phyloP scores from a whole-genome alignment of 192 early-diverging fungal genomes.

The Chytriomyces confervae region DNA sequence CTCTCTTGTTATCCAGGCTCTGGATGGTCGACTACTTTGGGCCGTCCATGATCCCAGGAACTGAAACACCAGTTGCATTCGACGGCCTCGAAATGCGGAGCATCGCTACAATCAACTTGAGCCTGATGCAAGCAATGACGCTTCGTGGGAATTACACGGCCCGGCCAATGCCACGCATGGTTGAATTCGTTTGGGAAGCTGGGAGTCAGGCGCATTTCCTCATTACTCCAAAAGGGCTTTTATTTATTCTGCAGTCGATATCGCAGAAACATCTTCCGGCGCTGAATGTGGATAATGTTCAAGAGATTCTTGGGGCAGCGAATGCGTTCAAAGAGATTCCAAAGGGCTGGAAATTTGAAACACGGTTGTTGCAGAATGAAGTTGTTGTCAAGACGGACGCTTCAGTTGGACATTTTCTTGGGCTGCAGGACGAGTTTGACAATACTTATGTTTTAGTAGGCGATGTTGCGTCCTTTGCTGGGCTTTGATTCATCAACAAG shows the following conservation, averaged over 20 bases:
- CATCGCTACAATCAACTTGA: background rate
- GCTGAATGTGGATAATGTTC: background rate
- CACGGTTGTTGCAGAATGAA: background rate
- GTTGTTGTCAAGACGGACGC: background rate
- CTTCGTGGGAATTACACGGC: background rate
- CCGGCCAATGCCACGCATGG: background rate
- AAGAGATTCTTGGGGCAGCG: background rate
- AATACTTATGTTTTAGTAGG: background rate
- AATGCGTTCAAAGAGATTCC: background rate
- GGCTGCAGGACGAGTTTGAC: background rate
- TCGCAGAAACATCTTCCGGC: background rate
- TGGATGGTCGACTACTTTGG: slow-evolving; percentile 7
- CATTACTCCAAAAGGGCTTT: background rate
- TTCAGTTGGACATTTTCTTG: background rate
- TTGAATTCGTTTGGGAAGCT: background rate
- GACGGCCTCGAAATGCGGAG: background rate
- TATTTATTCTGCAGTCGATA: background rate
- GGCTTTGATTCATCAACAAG: background rate
- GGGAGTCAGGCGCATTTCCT: background rate
- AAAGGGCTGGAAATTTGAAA: background rate
- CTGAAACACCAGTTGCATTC: background rate
- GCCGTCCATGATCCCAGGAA: background rate
- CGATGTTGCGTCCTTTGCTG: background rate
- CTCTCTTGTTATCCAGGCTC: background rate
- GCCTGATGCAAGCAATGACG: background rate